Evolutionary conservation across 2,329 filamentous ascomycete species (phyloP).

Genomic region (Trichoderma sp.): DNA sequence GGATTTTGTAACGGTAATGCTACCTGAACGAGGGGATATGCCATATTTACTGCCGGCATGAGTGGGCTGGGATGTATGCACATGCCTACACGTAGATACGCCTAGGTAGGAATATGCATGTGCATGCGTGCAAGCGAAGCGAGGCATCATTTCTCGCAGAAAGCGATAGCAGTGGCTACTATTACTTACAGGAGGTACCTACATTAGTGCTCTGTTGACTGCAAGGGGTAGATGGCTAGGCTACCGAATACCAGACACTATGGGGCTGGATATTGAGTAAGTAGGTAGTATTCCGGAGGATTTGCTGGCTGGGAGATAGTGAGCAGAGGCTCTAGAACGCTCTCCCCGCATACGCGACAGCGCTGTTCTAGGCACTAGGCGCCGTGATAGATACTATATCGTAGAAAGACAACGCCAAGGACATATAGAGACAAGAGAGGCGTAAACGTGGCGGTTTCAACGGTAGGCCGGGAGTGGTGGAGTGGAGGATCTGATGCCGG

Average conservation of each 20-base stretch:
- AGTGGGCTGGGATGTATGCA: neutral
- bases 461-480: constrained; percentile 3
- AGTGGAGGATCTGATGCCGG: constrained; percentile 13
- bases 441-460: constrained; percentile 15
- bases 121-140: neutral
- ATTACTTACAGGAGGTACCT: neutral
- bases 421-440: neutral
- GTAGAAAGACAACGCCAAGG: neutral
- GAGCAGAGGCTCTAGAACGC: neutral
- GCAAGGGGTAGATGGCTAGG: neutral
- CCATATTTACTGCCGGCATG: neutral
- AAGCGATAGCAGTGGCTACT: neutral
- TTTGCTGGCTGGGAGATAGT: neutral
- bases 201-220: neutral
- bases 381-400: neutral
- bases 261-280: neutral
- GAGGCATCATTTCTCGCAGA: neutral
- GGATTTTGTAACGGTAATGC: neutral
- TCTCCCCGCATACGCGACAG: neutral
- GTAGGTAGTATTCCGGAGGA: too few species aligned
- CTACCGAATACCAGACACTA: neutral
- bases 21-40: neutral
- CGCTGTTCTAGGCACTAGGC: neutral
- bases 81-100: too few species aligned
- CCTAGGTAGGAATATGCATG: neutral